Evolutionary conservation across 306 rosid species (phyloP).

Genomic region (Luffa acutangula): DNA sequence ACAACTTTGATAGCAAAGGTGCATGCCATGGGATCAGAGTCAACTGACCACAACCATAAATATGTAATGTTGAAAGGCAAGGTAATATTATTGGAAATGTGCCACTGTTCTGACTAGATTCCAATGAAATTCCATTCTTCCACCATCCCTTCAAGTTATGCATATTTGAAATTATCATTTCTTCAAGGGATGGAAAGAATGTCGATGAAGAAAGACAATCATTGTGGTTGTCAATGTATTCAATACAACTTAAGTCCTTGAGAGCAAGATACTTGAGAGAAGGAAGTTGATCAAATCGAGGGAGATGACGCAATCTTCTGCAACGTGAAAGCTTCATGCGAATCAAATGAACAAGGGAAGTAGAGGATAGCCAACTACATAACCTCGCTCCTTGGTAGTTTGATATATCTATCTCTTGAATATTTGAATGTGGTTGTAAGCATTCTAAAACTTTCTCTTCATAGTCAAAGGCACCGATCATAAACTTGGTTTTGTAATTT

Average conservation of each 20-base stretch:
- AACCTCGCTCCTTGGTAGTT: background rate
- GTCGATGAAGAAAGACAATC: background rate
- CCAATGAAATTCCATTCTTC: background rate
- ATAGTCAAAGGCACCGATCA: background rate
- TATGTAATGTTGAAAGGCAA: background rate
- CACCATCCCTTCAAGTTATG: constrained; percentile 2
- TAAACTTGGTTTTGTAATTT: background rate
- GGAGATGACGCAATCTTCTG: background rate
- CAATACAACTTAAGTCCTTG: background rate
- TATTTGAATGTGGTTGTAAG: background rate
- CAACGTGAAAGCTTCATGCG: background rate
- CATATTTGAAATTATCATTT: background rate
- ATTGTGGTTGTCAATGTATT: background rate
- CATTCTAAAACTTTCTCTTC: background rate
- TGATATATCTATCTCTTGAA: background rate
- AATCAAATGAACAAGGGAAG: background rate
- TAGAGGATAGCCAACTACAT: background rate
- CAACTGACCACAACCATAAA: background rate
- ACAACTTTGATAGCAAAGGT: background rate
- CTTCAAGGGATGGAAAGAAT: background rate
- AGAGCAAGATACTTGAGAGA: background rate
- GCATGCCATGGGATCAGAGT: constrained; percentile 5
- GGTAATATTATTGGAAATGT: background rate
- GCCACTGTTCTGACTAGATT: background rate
- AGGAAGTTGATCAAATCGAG: background rate